phyloP scores from a whole-genome alignment of 2,329 filamentous ascomycete genomes.

The Calonectria pseudoreteaudii region DNA sequence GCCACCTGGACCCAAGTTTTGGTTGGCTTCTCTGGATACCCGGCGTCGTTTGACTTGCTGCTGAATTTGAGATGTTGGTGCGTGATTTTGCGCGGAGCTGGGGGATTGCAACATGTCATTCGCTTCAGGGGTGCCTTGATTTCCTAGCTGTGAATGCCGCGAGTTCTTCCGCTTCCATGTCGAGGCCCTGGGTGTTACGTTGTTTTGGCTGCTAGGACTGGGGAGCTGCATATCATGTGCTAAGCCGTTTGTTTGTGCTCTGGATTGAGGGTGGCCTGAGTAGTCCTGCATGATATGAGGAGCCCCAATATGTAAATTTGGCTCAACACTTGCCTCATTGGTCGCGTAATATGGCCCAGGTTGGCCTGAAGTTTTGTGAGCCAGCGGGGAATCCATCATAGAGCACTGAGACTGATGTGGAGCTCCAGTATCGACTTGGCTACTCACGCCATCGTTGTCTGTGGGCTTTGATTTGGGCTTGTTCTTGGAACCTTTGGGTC shows the following conservation, averaged over 20 bases:
- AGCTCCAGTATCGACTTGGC: neutral
- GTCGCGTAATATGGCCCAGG: neutral
- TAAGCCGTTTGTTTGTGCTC: neutral
- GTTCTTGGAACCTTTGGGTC: slow-evolving; percentile 61
- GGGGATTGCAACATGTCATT: slow-evolving; percentile 9
- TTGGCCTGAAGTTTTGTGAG: slow-evolving; percentile 25
- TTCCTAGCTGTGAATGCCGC: slow-evolving; percentile 6
- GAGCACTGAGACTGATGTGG: slow-evolving; percentile 1
- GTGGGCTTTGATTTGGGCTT: slow-evolving; percentile 47
- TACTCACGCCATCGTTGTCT: slow-evolving; percentile 2
- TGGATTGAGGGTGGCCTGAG: neutral
- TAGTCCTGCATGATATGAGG: slow-evolving; percentile 1
- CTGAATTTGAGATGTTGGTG: slow-evolving; percentile 23
- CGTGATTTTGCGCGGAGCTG: neutral
- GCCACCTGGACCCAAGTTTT: slow-evolving; percentile 18
- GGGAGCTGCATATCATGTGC: neutral
- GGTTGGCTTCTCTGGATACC: slow-evolving; percentile 36
- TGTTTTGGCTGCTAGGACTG: neutral
- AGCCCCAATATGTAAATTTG: neutral
- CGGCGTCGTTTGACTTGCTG: slow-evolving; percentile 44
- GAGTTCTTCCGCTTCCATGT: slow-evolving; percentile 30
- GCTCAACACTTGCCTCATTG: neutral
- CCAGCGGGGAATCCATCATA: slow-evolving; percentile 26
- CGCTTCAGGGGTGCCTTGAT: neutral
- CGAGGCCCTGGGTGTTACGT: neutral